Base-by-base conservation (phyloP, 2,329 filamentous ascomycete species). In the Microdochium bolleyi region DNA sequence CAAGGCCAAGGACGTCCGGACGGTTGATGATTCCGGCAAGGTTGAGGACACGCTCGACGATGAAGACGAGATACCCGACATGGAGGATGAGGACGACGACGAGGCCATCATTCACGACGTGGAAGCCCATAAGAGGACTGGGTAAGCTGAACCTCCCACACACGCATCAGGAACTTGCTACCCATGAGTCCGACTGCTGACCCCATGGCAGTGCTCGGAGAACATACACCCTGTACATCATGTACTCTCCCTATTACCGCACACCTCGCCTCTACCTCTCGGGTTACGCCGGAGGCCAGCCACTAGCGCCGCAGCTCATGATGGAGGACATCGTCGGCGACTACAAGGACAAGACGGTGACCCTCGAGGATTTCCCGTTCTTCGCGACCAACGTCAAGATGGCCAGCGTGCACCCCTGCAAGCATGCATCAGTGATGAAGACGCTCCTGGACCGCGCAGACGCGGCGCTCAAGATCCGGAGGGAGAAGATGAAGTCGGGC, bases 291-390 rank as follows among this genome's bases (percentile, higher is more conserved):
- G 82, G 83, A 54, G 89, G 89, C 25, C 87, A 91, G 58, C 91
- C 92, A 1, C 84, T 95, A 0, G 83, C 87, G 3, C 91, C 91
- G 2, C 80, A 87, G 51, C 77, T 86, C 51, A 96, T 96, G 91
- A 95, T 96, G 88, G 89, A 96, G 70, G 91, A 96, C 67, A 95
- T 96, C 53, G 88, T 95, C 34, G 91, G 92, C 56, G 91, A 96
- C 74, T 96, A 96, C 77, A 95, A 95, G 67, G 91, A 96, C 75
- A 99, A 99, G 78, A 99, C 94, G 0, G 94, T 99, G 55, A 99
- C 94, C 1, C 84, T 97, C 54, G 94, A 99, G 68, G 91, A 96
- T 70, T 99, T 99, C 67, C 91, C 90, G 49, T 96, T 95, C 75
- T 94, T 95, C 67, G 88, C 89, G 58, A 87, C 89, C 64, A 86